phyloP scores from a whole-genome alignment of 2,329 filamentous ascomycete genomes.

The Aspergillus vadensis region DNA sequence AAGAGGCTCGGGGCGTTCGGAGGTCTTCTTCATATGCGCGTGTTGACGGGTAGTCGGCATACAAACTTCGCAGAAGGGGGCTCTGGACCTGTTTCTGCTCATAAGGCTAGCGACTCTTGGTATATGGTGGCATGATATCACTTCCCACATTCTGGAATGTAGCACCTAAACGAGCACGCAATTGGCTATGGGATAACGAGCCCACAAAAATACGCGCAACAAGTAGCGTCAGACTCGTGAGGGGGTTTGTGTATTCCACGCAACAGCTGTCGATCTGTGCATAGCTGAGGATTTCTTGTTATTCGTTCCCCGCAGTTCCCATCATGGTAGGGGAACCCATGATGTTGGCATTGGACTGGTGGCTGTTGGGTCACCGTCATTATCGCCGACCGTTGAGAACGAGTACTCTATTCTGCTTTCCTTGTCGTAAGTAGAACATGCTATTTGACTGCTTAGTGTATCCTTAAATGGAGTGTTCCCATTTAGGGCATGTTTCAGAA shows the following conservation, averaged over 20 bases:
- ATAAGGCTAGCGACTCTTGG: neutral
- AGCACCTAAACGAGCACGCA: neutral
- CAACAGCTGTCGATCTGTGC: neutral
- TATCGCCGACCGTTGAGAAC: neutral
- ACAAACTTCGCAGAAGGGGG: neutral
- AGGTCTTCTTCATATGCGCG: neutral
- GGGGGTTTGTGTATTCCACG: neutral
- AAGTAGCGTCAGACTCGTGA: neutral
- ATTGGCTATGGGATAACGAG: neutral
- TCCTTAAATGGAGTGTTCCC: neutral
- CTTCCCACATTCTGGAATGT: neutral
- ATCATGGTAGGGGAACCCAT: neutral
- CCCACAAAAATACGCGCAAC: neutral
- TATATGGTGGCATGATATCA: neutral
- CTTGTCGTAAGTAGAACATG: neutral
- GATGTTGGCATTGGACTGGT: neutral
- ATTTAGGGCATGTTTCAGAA: neutral
- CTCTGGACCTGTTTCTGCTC: neutral
- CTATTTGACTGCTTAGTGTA: neutral
- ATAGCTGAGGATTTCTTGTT: neutral
- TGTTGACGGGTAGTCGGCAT: neutral
- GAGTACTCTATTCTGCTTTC: neutral
- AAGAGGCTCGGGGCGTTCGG: neutral
- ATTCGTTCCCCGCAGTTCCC: neutral
- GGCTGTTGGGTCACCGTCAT: neutral